A percentile compares a stretch with the other conserved stretches of the same genome.
These are phyloP conservation scores for Butyriboletus loyo DNA, from an alignment of 768 basidiomycete species.

Conservation along the genomic window DNA sequence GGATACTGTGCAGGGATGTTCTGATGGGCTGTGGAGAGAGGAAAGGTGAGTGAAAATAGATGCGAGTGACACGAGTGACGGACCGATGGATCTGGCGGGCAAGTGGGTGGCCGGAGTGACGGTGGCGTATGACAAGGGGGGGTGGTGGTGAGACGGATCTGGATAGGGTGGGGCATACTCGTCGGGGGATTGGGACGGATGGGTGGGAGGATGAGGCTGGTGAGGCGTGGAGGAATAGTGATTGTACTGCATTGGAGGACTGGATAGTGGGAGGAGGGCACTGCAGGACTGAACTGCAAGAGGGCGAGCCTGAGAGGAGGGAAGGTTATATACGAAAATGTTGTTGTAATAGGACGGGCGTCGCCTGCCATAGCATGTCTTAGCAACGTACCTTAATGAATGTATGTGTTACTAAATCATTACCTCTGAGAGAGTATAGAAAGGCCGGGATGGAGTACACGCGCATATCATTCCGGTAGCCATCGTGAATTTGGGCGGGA, in stretches of 20 bases:
- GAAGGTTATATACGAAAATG: constrained; percentile 34
- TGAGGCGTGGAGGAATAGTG: constrained; percentile 21
- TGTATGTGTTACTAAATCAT: constrained; percentile 36
- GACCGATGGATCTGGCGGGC: constrained; percentile 27
- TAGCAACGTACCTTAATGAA: constrained; percentile 40
- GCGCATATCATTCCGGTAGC: constrained; percentile 34
- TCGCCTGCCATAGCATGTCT: constrained; percentile 35
- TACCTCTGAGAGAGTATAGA: constrained; percentile 34
- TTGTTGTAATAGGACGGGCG: constrained; percentile 33
- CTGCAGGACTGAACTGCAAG: constrained; percentile 6
- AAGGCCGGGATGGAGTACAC: constrained; percentile 33
- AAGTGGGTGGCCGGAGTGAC: constrained; percentile 18
- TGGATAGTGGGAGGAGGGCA: not conserved
- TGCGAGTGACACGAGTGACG: constrained; percentile 13
- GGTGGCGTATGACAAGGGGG: constrained; percentile 25
- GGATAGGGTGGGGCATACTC: constrained; percentile 22
- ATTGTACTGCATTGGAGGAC: constrained; percentile 29
- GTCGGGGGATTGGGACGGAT: constrained; percentile 20
- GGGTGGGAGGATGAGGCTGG: constrained; percentile 17
- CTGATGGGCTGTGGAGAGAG: constrained; percentile 20
- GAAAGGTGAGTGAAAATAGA: constrained; percentile 6
- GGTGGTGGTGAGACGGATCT: constrained; percentile 24
- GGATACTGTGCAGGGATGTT: constrained; percentile 14
- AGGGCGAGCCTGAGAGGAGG: constrained; percentile 10
- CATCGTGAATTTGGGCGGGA: constrained; percentile 29